Evolutionary conservation across 768 basidiomycete species (phyloP).

Genomic region (Leucosporidium yakuticum): DNA sequence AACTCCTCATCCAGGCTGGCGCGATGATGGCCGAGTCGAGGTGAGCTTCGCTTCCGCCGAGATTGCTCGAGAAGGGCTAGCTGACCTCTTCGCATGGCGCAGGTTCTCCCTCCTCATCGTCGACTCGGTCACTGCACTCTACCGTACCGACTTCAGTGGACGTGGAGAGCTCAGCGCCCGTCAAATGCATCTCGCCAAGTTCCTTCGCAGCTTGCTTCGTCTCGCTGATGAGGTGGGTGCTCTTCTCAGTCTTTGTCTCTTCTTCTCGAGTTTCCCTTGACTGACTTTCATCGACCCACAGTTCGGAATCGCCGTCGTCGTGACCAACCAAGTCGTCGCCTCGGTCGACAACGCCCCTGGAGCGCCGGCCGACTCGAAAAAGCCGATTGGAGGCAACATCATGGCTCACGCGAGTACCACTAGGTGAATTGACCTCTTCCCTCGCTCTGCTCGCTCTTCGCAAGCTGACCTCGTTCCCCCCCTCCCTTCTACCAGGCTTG

Average conservation of each 20-base stretch:
- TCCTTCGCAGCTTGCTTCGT: constrained; percentile 83
- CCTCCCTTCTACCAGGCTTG: constrained; percentile 53
- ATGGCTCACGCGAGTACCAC: constrained; percentile 99
- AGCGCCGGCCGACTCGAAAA: constrained; percentile 90
- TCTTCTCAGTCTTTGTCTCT: neutral
- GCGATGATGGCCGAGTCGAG: constrained; percentile 99
- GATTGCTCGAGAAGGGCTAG: neutral
- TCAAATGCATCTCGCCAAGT: constrained; percentile 92
- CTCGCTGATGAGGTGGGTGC: constrained; percentile 84
- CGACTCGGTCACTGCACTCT: constrained; percentile 91
- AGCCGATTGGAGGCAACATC: constrained; percentile 98
- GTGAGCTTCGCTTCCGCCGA: constrained; percentile 47
- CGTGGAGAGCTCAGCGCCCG: constrained; percentile 91
- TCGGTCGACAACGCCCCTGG: constrained; percentile 82
- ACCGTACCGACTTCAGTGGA: constrained; percentile 91
- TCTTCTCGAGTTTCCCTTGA: neutral
- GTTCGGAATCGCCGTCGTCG: constrained; percentile 97
- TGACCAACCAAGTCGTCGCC: constrained; percentile 99
- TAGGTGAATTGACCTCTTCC: constrained; percentile 50
- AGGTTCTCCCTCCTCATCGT: constrained; percentile 96
- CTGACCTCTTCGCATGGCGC: neutral
- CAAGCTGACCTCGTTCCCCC: neutral
- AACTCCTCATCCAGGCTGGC: constrained; percentile 80
- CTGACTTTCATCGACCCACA: constrained; percentile 43
- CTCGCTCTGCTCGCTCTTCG: neutral